Percentiles rank a stretch among this genome's conserved stretches.
Evolutionary conservation across 192 early-diverging fungal genomes (phyloP).

Genomic region (Coemansia sp.): DNA sequence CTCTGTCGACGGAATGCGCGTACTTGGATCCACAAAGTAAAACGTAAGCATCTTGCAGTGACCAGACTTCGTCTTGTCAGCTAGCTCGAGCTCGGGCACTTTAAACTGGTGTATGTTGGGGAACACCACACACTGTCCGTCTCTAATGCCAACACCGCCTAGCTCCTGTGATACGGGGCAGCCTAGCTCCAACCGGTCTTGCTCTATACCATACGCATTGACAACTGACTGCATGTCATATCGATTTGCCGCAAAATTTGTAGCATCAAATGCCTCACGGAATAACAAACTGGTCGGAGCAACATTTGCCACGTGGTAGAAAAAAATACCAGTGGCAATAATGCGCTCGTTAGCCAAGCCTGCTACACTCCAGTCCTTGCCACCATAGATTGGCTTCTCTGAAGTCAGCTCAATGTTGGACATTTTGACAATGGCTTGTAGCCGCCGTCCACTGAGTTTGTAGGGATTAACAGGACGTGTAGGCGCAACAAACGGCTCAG

Average conservation of each 20-base stretch:
- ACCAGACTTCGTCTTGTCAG: slow-evolving; percentile 57
- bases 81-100: slow-evolving; percentile 59
- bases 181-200: slow-evolving; percentile 1
- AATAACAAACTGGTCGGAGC: slow-evolving; percentile 28
- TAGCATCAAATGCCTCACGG: slow-evolving; percentile 21
- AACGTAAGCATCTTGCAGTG: slow-evolving; percentile 65
- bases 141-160: slow-evolving; percentile 36
- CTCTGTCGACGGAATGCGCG: slow-evolving; percentile 46
- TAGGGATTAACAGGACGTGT: slow-evolving; percentile 20
- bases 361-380: slow-evolving; percentile 64
- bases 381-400: slow-evolving; percentile 56
- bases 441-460: slow-evolving; percentile 34
- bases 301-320: slow-evolving; percentile 63
- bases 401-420: slow-evolving; percentile 63
- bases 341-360: slow-evolving; percentile 65
- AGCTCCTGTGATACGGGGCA: slow-evolving; percentile 29
- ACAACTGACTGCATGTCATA: slow-evolving; percentile 17
- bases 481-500: slow-evolving; percentile 40
- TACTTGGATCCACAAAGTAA: slow-evolving; percentile 63
- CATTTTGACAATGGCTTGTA: slow-evolving; percentile 59
- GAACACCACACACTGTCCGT: slow-evolving; percentile 62
- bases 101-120: slow-evolving; percentile 66
- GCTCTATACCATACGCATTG: slow-evolving; percentile 34
- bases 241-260: slow-evolving; percentile 45
- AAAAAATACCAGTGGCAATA: slow-evolving; percentile 65